Percentiles rank a stretch among this genome's conserved stretches.
Conservation (phyloP, 768 basidiomycete species). For the Termitomyces bulborhizus region DNA sequence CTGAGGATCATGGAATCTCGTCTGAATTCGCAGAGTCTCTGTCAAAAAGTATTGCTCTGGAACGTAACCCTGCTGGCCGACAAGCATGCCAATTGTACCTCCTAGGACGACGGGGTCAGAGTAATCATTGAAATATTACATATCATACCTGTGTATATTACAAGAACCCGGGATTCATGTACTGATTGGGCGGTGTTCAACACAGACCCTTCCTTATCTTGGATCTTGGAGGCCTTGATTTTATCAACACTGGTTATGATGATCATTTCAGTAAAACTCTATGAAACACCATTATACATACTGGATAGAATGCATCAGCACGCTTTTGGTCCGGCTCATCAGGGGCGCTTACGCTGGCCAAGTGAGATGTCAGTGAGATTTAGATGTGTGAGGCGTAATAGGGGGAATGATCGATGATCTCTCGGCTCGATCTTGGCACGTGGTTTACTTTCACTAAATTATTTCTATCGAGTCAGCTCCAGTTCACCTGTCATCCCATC, state of each 20-base stretch:
- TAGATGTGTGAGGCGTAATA: background rate
- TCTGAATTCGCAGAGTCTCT: slow-evolving; percentile 75
- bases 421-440: slow-evolving; percentile 13
- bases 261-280: background rate
- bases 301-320: background rate
- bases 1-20: slow-evolving; percentile 87
- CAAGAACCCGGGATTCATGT: slow-evolving; percentile 76
- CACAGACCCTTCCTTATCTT: background rate
- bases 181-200: slow-evolving; percentile 48
- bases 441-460: slow-evolving; percentile 16
- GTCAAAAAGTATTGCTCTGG: slow-evolving; percentile 87
- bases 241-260: background rate
- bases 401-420: too few relatives aligned
- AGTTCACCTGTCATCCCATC: slow-evolving; percentile 6
- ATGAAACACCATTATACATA: background rate
- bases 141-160: slow-evolving; percentile 69
- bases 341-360: background rate
- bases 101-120: slow-evolving; percentile 24
- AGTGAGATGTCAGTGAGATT: background rate
- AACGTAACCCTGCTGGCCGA: slow-evolving; percentile 69
- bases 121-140: background rate
- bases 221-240: background rate
- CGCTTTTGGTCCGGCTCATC: background rate
- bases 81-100: slow-evolving; percentile 87
- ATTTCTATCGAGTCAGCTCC: slow-evolving; percentile 13